Percentiles rank a stretch among this genome's conserved stretches.
Conservation (phyloP, 345 rosid genomes). For the Euphorbia pulcherrima region DNA sequence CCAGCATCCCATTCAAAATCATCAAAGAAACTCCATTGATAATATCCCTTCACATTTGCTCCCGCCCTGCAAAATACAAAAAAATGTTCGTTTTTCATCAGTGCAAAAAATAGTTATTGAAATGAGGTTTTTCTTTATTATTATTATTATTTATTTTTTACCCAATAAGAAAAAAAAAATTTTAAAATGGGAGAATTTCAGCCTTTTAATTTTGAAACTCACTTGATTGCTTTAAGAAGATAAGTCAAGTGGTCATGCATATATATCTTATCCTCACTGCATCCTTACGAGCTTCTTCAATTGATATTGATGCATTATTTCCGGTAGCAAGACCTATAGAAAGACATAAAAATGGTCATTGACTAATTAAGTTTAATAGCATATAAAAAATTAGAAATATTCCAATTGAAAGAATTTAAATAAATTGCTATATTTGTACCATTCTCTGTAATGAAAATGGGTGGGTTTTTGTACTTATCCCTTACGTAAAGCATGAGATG, state of each 20-base stretch:
- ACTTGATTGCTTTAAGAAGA: constrained; percentile 36
- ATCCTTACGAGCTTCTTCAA: constrained; percentile 35
- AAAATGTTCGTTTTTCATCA: neutral
- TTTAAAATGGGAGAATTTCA: no score
- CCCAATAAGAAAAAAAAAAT: no score
- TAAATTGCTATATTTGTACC: constrained; percentile 18
- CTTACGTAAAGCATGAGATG: constrained; percentile 21
- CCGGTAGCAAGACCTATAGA: constrained; percentile 34
- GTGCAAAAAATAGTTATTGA: neutral
- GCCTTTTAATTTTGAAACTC: constrained; percentile 18
- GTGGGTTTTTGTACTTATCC: constrained; percentile 25
- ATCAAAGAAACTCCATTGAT: constrained; percentile 54
- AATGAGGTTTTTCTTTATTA: no score
- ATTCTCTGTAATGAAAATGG: constrained; percentile 43
- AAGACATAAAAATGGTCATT: neutral
- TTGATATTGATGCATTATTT: constrained; percentile 31
- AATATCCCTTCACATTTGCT: constrained; percentile 52
- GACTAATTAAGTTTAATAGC: no score
- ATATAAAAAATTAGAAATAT: neutral
- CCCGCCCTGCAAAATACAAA: constrained; percentile 34
- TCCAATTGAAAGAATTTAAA: neutral
- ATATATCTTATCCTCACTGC: constrained; percentile 35
- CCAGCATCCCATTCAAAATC: constrained; percentile 61
- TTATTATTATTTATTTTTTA: no score
- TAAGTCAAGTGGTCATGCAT: constrained; percentile 28